phyloP scores from a whole-genome alignment of 108 stramenopile species.

The Discostella pseudostelligera region DNA sequence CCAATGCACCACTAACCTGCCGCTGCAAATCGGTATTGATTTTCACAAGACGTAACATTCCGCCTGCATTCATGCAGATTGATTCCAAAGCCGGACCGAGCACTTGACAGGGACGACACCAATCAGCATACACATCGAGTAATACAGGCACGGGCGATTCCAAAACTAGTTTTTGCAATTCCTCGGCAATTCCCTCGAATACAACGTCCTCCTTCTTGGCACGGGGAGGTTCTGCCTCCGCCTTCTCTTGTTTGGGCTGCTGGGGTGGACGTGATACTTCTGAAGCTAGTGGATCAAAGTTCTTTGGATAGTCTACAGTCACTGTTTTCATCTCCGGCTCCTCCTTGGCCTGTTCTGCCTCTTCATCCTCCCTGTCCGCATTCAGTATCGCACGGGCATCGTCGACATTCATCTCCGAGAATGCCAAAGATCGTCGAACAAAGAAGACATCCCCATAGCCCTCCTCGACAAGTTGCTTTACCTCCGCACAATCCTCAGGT shows the following conservation, averaged over 20 bases:
- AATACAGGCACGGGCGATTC: slow-evolving; percentile 89
- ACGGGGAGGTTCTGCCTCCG: slow-evolving; percentile 35
- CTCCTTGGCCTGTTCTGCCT: slow-evolving; percentile 53
- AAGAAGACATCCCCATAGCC: slow-evolving; percentile 61
- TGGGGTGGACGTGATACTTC: slow-evolving; percentile 30
- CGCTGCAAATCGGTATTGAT: slow-evolving; percentile 84
- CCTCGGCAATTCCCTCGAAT: slow-evolving; percentile 71
- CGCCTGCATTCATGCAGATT: slow-evolving; percentile 78
- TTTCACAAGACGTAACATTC: slow-evolving; percentile 83
- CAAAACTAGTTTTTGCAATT: slow-evolving; percentile 73
- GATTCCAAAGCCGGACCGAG: slow-evolving; percentile 83
- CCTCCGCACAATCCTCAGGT: slow-evolving; percentile 58
- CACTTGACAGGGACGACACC: slow-evolving; percentile 86
- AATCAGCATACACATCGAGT: slow-evolving; percentile 81
- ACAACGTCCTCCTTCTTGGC: slow-evolving; percentile 75
- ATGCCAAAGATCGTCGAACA: slow-evolving; percentile 72
- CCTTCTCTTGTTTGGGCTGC: slow-evolving; percentile 27
- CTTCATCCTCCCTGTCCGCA: slow-evolving; percentile 81
- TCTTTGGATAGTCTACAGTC: slow-evolving; percentile 54
- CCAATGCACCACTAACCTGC: slow-evolving; percentile 62
- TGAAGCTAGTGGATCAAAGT: slow-evolving; percentile 71
- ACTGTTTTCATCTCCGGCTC: slow-evolving; percentile 47
- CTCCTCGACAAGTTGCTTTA: slow-evolving; percentile 57
- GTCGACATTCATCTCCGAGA: slow-evolving; percentile 75
- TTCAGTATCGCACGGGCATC: slow-evolving; percentile 81